Percentiles rank a stretch among this genome's conserved stretches.
These are phyloP conservation scores for Selaginella moellendorffii DNA, from an alignment of 75 land plant genomes.

Conservation along the genomic window DNA sequence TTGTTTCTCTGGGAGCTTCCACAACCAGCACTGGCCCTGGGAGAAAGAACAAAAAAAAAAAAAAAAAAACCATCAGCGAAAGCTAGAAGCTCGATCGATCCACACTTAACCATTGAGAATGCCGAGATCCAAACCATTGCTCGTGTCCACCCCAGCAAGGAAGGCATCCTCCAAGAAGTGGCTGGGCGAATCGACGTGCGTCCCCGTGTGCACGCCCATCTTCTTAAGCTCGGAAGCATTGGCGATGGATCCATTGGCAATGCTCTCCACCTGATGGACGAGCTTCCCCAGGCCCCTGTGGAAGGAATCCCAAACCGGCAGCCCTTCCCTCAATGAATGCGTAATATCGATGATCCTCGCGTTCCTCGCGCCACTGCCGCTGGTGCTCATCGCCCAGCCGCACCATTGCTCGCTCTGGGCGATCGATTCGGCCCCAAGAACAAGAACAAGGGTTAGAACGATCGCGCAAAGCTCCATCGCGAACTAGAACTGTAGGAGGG, in stretches of 20 bases:
- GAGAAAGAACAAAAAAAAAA: no score
- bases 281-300: constrained; percentile 51
- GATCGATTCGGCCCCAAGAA: no score
- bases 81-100: no score
- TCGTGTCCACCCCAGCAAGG: constrained; percentile 70
- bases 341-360: constrained; percentile 70
- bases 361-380: no score
- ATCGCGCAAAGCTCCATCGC: no score
- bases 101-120: constrained; percentile 74
- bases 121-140: constrained; percentile 34
- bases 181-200: constrained; percentile 94
- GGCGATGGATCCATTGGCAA: constrained; percentile 60
- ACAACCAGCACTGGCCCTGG: constrained; percentile 78
- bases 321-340: constrained; percentile 39
- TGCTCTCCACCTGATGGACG: constrained; percentile 41
- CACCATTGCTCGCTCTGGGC: no score
- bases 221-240: constrained; percentile 67
- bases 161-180: constrained; percentile 61
- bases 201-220: constrained; percentile 54
- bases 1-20: constrained; percentile 87
- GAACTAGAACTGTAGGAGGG: no score
- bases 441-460: no score
- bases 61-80: no score
- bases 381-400: no score
- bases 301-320: constrained; percentile 35